Conservation (phyloP, 805 yeast genomes). For the Zygosaccharomyces gambellarensis region DNA sequence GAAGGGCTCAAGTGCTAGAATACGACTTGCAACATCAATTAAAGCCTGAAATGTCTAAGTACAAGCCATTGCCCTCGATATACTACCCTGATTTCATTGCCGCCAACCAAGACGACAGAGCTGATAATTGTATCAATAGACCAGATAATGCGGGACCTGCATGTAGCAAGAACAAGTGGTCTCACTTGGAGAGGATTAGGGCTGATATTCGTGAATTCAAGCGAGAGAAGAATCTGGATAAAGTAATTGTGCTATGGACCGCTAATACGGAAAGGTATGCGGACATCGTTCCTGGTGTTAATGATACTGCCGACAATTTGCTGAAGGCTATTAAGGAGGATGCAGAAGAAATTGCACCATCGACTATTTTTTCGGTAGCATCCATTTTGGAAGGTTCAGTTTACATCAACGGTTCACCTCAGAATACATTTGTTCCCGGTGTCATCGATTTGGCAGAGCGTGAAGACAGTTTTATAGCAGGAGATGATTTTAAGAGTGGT, state of each 20-base stretch:
- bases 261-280: conserved; percentile 95
- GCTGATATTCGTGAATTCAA: conserved; percentile 78
- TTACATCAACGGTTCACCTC: conserved; percentile 95
- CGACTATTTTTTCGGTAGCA: conserved; percentile 92
- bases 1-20: conserved; percentile 82
- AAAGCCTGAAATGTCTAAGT: conserved; percentile 53
- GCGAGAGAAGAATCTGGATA: conserved; percentile 64
- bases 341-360: conserved; percentile 83
- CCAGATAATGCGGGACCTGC: conserved; percentile 41
- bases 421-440: conserved; percentile 96
- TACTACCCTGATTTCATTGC: conserved; percentile 97
- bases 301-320: conserved; percentile 82
- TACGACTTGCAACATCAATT: conserved; percentile 76
- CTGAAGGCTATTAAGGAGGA: conserved; percentile 66
- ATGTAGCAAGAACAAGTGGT: conserved; percentile 68
- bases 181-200: conserved; percentile 81
- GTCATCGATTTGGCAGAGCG: conserved; percentile 82
- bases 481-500: conserved; percentile 96
- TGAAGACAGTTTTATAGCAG: conserved; percentile 76
- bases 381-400: conserved; percentile 83
- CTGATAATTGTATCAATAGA: conserved; percentile 70
- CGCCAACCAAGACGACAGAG: conserved; percentile 87
- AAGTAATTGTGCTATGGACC: conserved; percentile 90
- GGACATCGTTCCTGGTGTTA: conserved; percentile 69
- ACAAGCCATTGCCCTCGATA: conserved; percentile 73